Conservation (phyloP, 2,329 filamentous ascomycete genomes). For the Aureobasidium sp. region DNA sequence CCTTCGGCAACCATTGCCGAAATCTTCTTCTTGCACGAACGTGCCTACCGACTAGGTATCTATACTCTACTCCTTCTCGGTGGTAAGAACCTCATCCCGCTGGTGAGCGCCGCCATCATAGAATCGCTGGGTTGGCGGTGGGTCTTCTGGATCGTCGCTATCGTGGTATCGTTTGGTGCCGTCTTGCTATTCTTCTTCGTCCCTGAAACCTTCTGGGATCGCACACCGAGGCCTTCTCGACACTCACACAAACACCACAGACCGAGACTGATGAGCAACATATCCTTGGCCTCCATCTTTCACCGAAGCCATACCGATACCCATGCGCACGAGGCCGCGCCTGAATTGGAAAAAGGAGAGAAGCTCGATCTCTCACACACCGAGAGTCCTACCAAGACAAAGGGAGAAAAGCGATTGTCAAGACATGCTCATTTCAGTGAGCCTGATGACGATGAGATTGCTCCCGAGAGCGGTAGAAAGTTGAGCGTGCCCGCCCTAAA, state of each 20-base stretch:
- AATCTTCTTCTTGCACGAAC: constrained; percentile 92
- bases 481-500: not conserved
- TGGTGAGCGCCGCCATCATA: constrained; percentile 82
- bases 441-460: constrained; percentile 16
- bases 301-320: constrained; percentile 19
- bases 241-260: constrained; percentile 26
- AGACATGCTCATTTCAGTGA: constrained; percentile 22
- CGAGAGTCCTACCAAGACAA: not conserved
- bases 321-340: constrained; percentile 9
- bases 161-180: constrained; percentile 66
- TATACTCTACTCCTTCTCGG: constrained; percentile 85
- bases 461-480: not conserved
- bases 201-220: constrained; percentile 93
- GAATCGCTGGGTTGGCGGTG: constrained; percentile 66
- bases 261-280: constrained; percentile 17
- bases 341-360: constrained; percentile 6
- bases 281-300: constrained; percentile 26
- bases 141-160: constrained; percentile 62
- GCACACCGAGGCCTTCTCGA: constrained; percentile 54
- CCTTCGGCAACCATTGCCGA: constrained; percentile 92
- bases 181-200: constrained; percentile 80
- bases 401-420: constrained; percentile 20
- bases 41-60: constrained; percentile 86
- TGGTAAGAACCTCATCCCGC: constrained; percentile 77
- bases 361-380: not conserved